Evolutionary conservation across 225 moss, liverwort and hornwort genomes (phyloP).

Genomic region (Anthoceros angustus): DNA sequence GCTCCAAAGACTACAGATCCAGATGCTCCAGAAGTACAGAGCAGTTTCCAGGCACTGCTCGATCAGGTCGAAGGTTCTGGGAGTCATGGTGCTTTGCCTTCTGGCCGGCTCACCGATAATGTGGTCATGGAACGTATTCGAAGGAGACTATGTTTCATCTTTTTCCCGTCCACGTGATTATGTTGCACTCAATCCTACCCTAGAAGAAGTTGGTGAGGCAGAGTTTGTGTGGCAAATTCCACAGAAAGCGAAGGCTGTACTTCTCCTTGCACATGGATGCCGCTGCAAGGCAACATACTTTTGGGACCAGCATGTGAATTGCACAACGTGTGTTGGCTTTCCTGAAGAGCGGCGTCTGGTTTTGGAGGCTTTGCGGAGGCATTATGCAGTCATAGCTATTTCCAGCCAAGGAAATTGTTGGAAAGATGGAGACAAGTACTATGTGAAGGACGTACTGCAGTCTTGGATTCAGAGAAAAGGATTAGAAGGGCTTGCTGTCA

Average conservation of each 20-base stretch:
- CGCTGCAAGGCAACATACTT: conserved; percentile 67
- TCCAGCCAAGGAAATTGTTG: conserved; percentile 61
- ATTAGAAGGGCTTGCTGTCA: conserved; percentile 41
- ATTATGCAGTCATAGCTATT: conserved; percentile 67
- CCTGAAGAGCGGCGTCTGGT: conserved; percentile 77
- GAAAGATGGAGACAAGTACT: conserved; percentile 29
- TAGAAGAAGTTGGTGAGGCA: conserved; percentile 40
- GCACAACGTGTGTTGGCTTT: conserved; percentile 44
- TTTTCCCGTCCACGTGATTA: background rate
- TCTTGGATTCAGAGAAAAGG: conserved; percentile 37
- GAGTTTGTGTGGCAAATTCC: conserved; percentile 79
- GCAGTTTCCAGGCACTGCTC: too few relatives aligned
- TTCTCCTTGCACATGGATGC: conserved; percentile 86
- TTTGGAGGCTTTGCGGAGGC: conserved; percentile 41
- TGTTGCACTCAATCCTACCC: conserved; percentile 12
- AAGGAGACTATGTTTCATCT: too few relatives aligned
- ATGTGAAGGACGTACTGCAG: conserved; percentile 34
- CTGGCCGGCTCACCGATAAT: too few relatives aligned
- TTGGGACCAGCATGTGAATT: conserved; percentile 65
- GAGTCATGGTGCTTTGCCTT: too few relatives aligned
- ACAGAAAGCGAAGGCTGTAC: conserved; percentile 12
- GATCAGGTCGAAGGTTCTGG: too few relatives aligned
- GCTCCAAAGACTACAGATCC: too few relatives aligned
- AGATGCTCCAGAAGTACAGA: too few relatives aligned
- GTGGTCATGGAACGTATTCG: too few relatives aligned